A percentile compares a stretch with the other conserved stretches of the same genome.
phyloP scores from a whole-genome alignment of 306 rosid genomes.

The Castanopsis chinensis region DNA sequence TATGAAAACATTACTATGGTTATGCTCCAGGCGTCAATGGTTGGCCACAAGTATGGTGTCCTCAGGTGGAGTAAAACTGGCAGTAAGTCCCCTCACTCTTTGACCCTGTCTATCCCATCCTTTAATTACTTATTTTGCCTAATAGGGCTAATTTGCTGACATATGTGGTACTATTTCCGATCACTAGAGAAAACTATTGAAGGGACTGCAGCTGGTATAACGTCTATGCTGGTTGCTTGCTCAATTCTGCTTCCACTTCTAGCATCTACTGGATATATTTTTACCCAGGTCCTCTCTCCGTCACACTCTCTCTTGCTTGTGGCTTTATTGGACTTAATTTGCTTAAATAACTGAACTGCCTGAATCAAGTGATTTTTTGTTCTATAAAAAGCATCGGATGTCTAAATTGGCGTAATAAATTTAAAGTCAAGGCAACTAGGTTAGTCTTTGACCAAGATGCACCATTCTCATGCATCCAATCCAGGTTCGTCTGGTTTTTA shows the following conservation, averaged over 20 bases:
- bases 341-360: neutral
- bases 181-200: constrained; percentile 92
- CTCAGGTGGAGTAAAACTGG: constrained; percentile 96
- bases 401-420: neutral
- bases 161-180: constrained; percentile 15
- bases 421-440: no score
- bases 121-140: neutral
- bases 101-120: no score
- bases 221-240: constrained; percentile 90
- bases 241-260: constrained; percentile 81
- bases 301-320: constrained; percentile 17
- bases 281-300: constrained; percentile 64
- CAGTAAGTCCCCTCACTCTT: constrained; percentile 49
- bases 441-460: neutral
- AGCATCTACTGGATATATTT: constrained; percentile 84
- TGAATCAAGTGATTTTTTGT: neutral
- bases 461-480: no score
- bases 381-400: neutral
- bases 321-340: constrained; percentile 1
- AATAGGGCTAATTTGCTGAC: constrained; percentile 4
- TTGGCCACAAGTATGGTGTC: constrained; percentile 94
- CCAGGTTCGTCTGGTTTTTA: no score
- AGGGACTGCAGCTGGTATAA: constrained; percentile 99
- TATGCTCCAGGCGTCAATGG: constrained; percentile 81
- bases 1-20: neutral